phyloP scores from a whole-genome alignment of 768 basidiomycete genomes.

The Nidularia sp. region DNA sequence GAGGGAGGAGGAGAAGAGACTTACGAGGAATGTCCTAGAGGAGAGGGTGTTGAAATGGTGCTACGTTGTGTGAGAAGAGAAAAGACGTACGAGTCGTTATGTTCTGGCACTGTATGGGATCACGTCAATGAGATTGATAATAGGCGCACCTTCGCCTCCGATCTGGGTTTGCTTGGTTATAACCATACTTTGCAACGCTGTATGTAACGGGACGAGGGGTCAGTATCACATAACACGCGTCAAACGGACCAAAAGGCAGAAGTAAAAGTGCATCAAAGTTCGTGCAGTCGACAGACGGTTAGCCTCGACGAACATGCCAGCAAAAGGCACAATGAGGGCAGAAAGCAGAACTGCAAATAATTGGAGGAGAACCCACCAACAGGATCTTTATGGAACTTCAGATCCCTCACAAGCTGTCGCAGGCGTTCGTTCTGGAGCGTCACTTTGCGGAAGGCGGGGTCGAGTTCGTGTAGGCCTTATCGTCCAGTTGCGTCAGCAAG shows the following conservation, averaged over 20 bases:
- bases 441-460: constrained; percentile 73
- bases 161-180: constrained; percentile 94
- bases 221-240: too few relatives aligned
- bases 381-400: constrained; percentile 83
- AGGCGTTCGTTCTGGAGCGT: constrained; percentile 80
- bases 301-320: too few relatives aligned
- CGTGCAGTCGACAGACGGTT: too few relatives aligned
- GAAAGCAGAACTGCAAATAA: too few relatives aligned
- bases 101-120: constrained; percentile 64
- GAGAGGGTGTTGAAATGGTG: not conserved
- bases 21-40: constrained; percentile 68
- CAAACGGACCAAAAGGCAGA: too few relatives aligned
- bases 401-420: constrained; percentile 64
- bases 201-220: not conserved
- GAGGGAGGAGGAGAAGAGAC: constrained; percentile 9
- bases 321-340: too few relatives aligned
- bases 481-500: not conserved
- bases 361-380: constrained; percentile 47
- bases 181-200: constrained; percentile 90
- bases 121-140: not conserved
- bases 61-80: constrained; percentile 1
- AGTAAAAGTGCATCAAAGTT: too few relatives aligned
- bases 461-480: constrained; percentile 78
- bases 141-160: constrained; percentile 76
- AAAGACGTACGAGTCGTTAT: constrained; percentile 83